Evolutionary conservation across 208 protist species (phyloP), one percentile per base, ranked within the genome.

Genomic region (Acanthamoeba quina): DNA sequence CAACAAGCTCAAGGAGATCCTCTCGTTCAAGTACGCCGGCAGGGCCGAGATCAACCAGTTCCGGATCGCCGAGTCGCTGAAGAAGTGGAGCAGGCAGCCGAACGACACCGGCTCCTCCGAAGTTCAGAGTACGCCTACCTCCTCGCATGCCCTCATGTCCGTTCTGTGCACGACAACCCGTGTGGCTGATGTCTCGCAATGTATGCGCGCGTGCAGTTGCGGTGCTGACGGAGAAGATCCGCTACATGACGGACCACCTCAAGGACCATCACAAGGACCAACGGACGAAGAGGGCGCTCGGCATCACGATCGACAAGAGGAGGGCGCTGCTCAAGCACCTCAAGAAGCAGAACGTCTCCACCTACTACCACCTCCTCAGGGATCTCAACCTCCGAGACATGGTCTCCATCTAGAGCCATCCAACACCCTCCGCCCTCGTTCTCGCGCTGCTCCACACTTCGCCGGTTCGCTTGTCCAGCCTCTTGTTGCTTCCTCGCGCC

Each of bases 71-170:
- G 29, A 62, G 31, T 31, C 60, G 15, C 44, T 93, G 19, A 41
- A 72, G 68, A 93, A 52, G 31, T 93, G 58, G 58, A 13, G 66
- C 24, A 7, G 88, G 19, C 78, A 44, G 41, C 21, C 44, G 7
- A 80, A 80, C 88, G 88, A 93, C 47, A 93, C 88, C 26, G 88
- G 88, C 58, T 93, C 88, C 37, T 93, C 88, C 17, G 88, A 93
- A 93, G 88, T 93, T 5, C 88, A 93, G 76, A 62, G 88, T 93
- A 80, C 37, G 64, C n/a, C 24, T 54, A 56, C 13, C 52, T 7
- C 52, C 5, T n/a, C 58, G 2, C 58, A 2, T 29, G 10, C 13
- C 5, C 15, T 56, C 49, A 56, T 56, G 52, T 56, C 52, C 13
- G 1, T 2, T 56, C 11, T 7, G 52, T 56, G 52, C 52, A 56